Evolutionary conservation across 1,139 yeast species (phyloP).

Genomic region (Yamadazyma taylorii): DNA sequence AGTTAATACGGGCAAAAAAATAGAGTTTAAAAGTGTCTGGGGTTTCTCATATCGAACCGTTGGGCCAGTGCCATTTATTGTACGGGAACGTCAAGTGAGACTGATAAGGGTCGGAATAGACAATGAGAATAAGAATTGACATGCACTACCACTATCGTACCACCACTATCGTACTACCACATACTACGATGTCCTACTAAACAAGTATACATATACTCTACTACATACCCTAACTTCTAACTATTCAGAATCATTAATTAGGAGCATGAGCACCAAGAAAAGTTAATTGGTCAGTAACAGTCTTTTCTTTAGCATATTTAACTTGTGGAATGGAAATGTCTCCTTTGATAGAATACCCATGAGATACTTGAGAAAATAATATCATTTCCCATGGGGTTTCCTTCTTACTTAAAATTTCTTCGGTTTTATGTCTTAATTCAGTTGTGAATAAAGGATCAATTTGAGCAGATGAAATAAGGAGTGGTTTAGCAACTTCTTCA

Average conservation of each 20-base stretch:
- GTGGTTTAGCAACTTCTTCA: slow-evolving; percentile 54
- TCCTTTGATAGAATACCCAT: slow-evolving; percentile 80
- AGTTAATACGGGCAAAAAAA: too few species aligned
- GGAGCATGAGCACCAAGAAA: slow-evolving; percentile 18
- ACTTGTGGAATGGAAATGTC: slow-evolving; percentile 56
- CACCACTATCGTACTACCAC: too few species aligned
- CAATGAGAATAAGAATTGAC: too few species aligned
- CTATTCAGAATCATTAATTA: background rate
- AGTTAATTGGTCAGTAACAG: slow-evolving; percentile 54
- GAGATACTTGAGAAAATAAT: slow-evolving; percentile 59
- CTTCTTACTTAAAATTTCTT: slow-evolving; percentile 47
- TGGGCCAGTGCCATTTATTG: too few species aligned
- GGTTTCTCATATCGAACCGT: too few species aligned
- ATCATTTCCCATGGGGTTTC: slow-evolving; percentile 57
- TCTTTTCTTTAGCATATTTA: slow-evolving; percentile 70
- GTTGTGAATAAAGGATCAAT: slow-evolving; percentile 59
- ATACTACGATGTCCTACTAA: too few species aligned
- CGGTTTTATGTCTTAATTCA: slow-evolving; percentile 63
- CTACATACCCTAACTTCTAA: too few species aligned
- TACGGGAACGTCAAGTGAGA: too few species aligned
- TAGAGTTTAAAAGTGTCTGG: too few species aligned
- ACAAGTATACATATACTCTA: too few species aligned
- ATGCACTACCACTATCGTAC: too few species aligned
- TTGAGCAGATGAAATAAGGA: slow-evolving; percentile 73
- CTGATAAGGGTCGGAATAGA: too few species aligned